These are phyloP conservation scores for Calophaca sinica DNA, from an alignment of 306 rosid species.

Conservation along the genomic window DNA sequence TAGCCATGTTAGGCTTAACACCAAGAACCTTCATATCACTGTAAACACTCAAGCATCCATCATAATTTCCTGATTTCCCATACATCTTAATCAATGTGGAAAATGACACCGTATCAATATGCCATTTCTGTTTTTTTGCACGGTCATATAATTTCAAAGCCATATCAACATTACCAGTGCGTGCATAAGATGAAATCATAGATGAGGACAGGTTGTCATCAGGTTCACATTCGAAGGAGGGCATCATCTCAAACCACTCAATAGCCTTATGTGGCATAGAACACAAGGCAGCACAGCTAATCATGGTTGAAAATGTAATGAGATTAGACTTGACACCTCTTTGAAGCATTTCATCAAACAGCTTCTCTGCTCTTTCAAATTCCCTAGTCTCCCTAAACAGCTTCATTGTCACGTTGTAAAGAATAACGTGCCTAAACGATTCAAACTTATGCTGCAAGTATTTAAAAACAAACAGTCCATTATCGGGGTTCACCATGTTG, in stretches of 20 bases:
- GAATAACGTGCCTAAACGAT: slow-evolving; percentile 55
- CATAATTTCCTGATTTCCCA: slow-evolving; percentile 71
- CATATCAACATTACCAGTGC: slow-evolving; percentile 68
- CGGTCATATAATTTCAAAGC: slow-evolving; percentile 81
- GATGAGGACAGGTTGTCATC: slow-evolving; percentile 66
- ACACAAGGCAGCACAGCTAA: slow-evolving; percentile 70
- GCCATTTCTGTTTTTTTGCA: slow-evolving; percentile 82
- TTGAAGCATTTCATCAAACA: slow-evolving; percentile 79
- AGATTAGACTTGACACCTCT: slow-evolving; percentile 74
- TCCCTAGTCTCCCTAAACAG: slow-evolving; percentile 62
- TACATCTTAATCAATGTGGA: slow-evolving; percentile 74
- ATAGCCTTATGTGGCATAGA: slow-evolving; percentile 69
- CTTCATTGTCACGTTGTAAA: slow-evolving; percentile 78
- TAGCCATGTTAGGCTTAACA: slow-evolving; percentile 65
- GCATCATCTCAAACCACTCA: slow-evolving; percentile 87
- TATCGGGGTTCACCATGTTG: slow-evolving; percentile 62
- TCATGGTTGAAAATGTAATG: slow-evolving; percentile 76
- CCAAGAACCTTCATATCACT: slow-evolving; percentile 91
- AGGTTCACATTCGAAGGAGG: slow-evolving; percentile 64
- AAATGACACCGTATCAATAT: slow-evolving; percentile 63
- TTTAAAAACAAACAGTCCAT: slow-evolving; percentile 59
- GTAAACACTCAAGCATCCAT: slow-evolving; percentile 79
- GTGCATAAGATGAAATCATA: slow-evolving; percentile 79
- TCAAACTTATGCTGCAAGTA: slow-evolving; percentile 57
- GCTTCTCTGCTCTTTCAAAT: slow-evolving; percentile 75